Base-by-base conservation (phyloP, 2,329 filamentous ascomycete genomes). In the Trichoderma sp. region DNA sequence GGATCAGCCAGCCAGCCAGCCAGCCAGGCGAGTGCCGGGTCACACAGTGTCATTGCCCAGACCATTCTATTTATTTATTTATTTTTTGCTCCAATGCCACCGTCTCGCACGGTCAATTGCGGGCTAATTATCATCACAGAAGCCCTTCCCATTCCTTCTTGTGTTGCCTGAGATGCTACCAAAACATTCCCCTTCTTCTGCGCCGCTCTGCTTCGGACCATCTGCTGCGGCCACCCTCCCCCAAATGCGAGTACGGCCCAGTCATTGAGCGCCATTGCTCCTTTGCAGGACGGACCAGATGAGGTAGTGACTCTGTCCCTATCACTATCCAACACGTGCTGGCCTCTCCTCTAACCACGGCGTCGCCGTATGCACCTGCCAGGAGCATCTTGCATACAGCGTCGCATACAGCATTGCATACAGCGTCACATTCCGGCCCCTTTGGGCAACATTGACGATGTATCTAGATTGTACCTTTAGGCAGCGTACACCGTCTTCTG, bases 361-460 rank as follows among this genome's bases (percentile, higher is more conserved):
- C 50, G 61, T 56, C 61, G 61, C 61, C 61, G 61, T 64, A 56
- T 64, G 61, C 61, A 64, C 61, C 61, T 64, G 61, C 61, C 61
- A 64, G 61, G 61, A 64, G 61, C 61, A 64, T 64, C 61, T 64
- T 57, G 61, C 61, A 64, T 64, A 34, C 37, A 64, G 61, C 50
- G 61, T 64, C 29, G 53, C 61, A 64, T 54, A 54, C 50, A 54
- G 50, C 50, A 32, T 35, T 56, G 61, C 61, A 56, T 45, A n/a
- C 27, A 64, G 61, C 50, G 61, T 64, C 61, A 48, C 61, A 64
- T 64, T 56, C 12, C n/a, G 34, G 37, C 37, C 52, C 50, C 15
- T 64, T 56, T 48, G 22, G 61, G 61, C 52, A 64, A 56, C 37
- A 45, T 34, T 34, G 12, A 56, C 52, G 35, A 56, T 57, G 61